Evolutionary conservation across 192 early-diverging fungal genomes (phyloP).

Genomic region (Backusella tarrabulga): DNA sequence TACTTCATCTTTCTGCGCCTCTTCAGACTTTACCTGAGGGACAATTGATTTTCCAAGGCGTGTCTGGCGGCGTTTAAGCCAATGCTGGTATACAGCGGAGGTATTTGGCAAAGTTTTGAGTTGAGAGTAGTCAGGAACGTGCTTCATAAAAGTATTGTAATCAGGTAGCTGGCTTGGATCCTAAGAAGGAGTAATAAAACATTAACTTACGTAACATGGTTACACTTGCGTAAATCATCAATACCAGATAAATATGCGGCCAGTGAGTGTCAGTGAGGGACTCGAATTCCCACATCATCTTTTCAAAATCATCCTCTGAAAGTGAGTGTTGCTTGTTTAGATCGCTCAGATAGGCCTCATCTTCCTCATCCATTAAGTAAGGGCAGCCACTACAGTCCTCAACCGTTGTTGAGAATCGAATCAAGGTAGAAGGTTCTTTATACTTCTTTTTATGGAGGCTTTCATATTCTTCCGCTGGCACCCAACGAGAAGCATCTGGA

Average conservation of each 20-base stretch:
- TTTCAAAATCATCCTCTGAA: constrained; percentile 76
- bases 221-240: neutral
- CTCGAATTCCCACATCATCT: constrained; percentile 64
- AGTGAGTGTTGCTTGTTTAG: constrained; percentile 44
- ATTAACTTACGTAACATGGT: neutral
- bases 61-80: constrained; percentile 49
- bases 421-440: constrained; percentile 72
- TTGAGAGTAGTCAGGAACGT: constrained; percentile 15
- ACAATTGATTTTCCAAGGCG: constrained; percentile 51
- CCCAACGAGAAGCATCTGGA: constrained; percentile 79
- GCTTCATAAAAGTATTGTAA: constrained; percentile 10
- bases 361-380: constrained; percentile 90
- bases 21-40: constrained; percentile 65
- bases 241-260: constrained; percentile 33
- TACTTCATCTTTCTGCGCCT: constrained; percentile 64
- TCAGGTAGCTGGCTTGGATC: constrained; percentile 15
- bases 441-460: constrained; percentile 69
- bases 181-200: neutral
- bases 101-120: constrained; percentile 1
- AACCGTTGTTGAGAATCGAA: constrained; percentile 83
- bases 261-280: constrained; percentile 35
- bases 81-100: constrained; percentile 46
- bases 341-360: constrained; percentile 65
- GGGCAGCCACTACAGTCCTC: constrained; percentile 86
- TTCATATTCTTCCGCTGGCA: constrained; percentile 59